Base-by-base conservation (phyloP, 768 basidiomycete genomes). In the Boletus vermiculosoides region DNA sequence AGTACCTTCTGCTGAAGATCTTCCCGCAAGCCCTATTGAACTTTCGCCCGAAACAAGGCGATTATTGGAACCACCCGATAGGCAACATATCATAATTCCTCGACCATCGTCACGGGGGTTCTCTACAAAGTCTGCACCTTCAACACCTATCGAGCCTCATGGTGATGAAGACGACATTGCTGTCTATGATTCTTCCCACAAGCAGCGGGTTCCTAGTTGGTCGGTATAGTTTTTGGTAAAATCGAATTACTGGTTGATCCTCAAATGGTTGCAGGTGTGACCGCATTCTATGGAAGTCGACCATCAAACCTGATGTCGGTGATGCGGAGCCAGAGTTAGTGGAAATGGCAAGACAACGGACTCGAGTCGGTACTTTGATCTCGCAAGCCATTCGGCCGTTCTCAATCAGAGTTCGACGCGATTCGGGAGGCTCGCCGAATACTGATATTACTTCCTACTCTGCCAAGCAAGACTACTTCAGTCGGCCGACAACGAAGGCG, bases 121-220 rank as follows among this genome's bases (percentile, higher is more conserved):
- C 45, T 71, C 70, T 40, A 54, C 62, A 20, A 71, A 69, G 41
- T 71, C 70, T 45, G 60, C 49, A 16, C 71, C 70, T 36, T 62
- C 68, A 25, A 69, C 70, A 4, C 67, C 70, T 16, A 48, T 73
- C 50, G 79, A 80, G 36, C 70, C 73, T 5, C 71, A 74, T 28
- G 71, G 23, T 23, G 52, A 73, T 34, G 69, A 75, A 1, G 79
- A 78, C 33, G 82, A 82, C 41, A 80, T 78, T 63, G 88, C 86
- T 18, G 84, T 89, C 4, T 92, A 92, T 65, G 91, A 93, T 70
- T 85, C 87, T 28, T 92, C 90, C 11, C 77, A 82, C 63, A 92
- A 93, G 70, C 82, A 84, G 63, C 85, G 91, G 20, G 91, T 92
- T 25, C 91, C 91, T 6, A 90, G 90, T 69, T 92, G 91, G 91